phyloP scores from a whole-genome alignment of 768 basidiomycete genomes.

The Boletus subparvulus region DNA sequence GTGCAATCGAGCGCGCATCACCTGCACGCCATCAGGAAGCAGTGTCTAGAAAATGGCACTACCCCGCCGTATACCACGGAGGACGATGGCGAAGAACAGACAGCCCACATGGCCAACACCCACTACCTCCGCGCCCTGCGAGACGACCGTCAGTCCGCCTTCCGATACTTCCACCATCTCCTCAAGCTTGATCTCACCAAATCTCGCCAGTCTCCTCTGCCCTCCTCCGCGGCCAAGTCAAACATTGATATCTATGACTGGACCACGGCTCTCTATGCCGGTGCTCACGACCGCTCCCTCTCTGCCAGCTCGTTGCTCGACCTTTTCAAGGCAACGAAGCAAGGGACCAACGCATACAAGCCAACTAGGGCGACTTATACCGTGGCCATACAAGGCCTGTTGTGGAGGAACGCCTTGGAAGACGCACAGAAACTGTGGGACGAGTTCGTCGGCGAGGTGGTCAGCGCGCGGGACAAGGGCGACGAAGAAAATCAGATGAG shows the following conservation, averaged over 20 bases:
- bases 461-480: neutral
- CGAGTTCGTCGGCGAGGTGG: slow-evolving; percentile 30
- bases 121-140: slow-evolving; percentile 43
- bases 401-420: slow-evolving; percentile 40
- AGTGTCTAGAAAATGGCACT: slow-evolving; percentile 18
- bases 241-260: slow-evolving; percentile 45
- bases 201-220: slow-evolving; percentile 4
- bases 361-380: slow-evolving; percentile 52
- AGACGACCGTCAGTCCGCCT: slow-evolving; percentile 43
- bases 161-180: slow-evolving; percentile 45
- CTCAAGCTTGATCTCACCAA: slow-evolving; percentile 27
- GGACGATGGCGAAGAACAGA: neutral
- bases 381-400: slow-evolving; percentile 52
- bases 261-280: slow-evolving; percentile 47
- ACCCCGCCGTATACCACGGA: slow-evolving; percentile 24
- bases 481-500: slow-evolving; percentile 10
- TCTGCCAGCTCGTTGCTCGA: slow-evolving; percentile 35
- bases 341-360: slow-evolving; percentile 29
- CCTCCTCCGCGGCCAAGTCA: slow-evolving; percentile 18
- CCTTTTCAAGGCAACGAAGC: slow-evolving; percentile 37
- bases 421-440: slow-evolving; percentile 47
- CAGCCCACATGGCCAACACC: slow-evolving; percentile 41
- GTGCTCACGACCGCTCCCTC: slow-evolving; percentile 39
- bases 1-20: slow-evolving; percentile 44
- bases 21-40: slow-evolving; percentile 38